Evolutionary conservation across 2,329 filamentous ascomycete species (phyloP), one percentile per base, ranked within the genome.

Genomic region (Stagonosporopsis chrysanthemi): DNA sequence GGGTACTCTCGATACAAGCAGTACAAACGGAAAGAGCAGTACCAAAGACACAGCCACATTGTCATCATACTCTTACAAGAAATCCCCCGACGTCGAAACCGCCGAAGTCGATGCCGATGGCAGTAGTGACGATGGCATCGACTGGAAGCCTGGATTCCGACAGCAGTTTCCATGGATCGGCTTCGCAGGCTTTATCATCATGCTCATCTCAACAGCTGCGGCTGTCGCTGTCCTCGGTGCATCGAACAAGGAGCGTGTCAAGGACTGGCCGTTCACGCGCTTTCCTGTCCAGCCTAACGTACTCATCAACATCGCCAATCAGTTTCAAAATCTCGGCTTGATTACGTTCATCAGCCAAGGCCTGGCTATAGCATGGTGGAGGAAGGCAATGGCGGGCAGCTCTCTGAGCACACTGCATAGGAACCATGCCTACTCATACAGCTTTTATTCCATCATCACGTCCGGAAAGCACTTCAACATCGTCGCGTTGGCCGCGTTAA

Each of bases 351-450:
- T 69, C 23, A 63, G 41, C 22, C 67, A 68, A 43, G 67, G 65
- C 19, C 46, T 69, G 17, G 65, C 65, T n/a, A 67, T 69, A 15
- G 65, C 65, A 4, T 69, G 65, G 67, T 69, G 67, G 67, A 52
- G 67, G 36, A 69, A 64, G 40, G 67, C 63, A 29, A 42, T 68
- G 33, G 52, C 56, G 28, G 67, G 65, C 46, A 66, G 62, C 50
- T 66, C 64, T 8, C 42, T 69, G 14, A 51, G 54, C 12, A 58
- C 56, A 11, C 22, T 69, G 15, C 67, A 69, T 42, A 50, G 60
- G 3, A 65, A 68, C 35, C 65, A 69, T 31, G 67, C 65, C 36
- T 69, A 66, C 39, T 68, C 65, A 1, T 64, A 67, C 39, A 69
- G 67, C 51, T 64, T 68, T 47, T 67, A 66, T 29, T 58, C 65